Percentiles rank a stretch among this genome's conserved stretches.
Conservation (phyloP, 257 asterid genomes). For the Solanum piurae region DNA sequence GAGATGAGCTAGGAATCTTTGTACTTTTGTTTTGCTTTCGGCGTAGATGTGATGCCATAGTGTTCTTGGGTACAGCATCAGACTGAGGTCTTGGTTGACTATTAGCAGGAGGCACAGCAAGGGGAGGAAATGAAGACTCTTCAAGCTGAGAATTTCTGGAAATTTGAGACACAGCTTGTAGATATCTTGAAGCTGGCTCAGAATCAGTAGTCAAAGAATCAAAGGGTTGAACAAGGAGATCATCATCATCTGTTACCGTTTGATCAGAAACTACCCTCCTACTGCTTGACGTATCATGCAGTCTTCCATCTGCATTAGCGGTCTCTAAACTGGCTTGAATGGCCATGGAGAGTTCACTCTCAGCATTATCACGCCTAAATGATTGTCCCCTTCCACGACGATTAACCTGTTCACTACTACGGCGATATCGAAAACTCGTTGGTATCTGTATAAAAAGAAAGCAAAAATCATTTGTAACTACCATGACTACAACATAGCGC, state of each 20-base stretch:
- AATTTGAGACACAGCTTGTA: slow-evolving; percentile 55
- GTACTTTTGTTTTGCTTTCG: slow-evolving; percentile 26
- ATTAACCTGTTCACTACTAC: slow-evolving; percentile 54
- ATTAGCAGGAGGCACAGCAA: slow-evolving; percentile 39
- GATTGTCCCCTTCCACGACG: slow-evolving; percentile 69
- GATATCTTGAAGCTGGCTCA: slow-evolving; percentile 60
- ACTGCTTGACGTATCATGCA: slow-evolving; percentile 15
- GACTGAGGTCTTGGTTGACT: slow-evolving; percentile 41
- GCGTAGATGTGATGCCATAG: slow-evolving; percentile 73
- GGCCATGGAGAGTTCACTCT: slow-evolving; percentile 63
- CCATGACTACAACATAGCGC: not conserved
- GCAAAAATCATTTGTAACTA: not conserved
- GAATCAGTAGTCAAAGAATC: slow-evolving; percentile 47
- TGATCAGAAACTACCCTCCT: slow-evolving; percentile 24
- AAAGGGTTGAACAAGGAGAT: slow-evolving; percentile 46
- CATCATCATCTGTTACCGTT: slow-evolving; percentile 27
- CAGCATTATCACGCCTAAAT: slow-evolving; percentile 62
- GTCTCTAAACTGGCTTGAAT: slow-evolving; percentile 80
- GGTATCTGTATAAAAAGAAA: slow-evolving; percentile 49
- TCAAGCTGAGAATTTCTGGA: slow-evolving; percentile 46
- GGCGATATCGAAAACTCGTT: slow-evolving; percentile 78
- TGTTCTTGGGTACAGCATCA: slow-evolving; percentile 28
- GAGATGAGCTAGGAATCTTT: slow-evolving; percentile 29
- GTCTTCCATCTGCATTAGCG: slow-evolving; percentile 18
- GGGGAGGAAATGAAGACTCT: slow-evolving; percentile 83